Evolutionary conservation across 2,329 filamentous ascomycete genomes (phyloP), one percentile per base, ranked within the genome.

Genomic region (Fusarium longipes): DNA sequence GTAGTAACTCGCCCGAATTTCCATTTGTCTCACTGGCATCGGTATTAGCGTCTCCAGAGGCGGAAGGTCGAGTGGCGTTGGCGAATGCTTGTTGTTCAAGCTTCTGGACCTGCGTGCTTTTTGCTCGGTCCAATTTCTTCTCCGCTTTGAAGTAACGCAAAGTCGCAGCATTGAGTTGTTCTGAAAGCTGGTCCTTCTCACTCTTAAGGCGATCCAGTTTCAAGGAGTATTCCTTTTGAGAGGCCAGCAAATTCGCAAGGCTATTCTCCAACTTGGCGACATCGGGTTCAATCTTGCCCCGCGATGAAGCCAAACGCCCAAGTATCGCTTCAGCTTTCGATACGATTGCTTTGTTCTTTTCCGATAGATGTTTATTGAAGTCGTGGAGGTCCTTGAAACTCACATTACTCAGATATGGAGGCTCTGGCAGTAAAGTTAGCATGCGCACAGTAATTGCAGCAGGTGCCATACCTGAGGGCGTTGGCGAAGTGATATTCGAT

Each of bases 61-160:
- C 73, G 15, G 70, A 69, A n/a, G 75, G 77, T 88, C 62, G 86
- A 80, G 85, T 82, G 8, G 86, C 87, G 57, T 90, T 90, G 59
- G 92, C 86, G 50, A 94, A 87, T 30, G 94, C 93, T 79, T 97
- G 93, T 73, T 93, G 91, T 77, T 98, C 96, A 61, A 99, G 80
- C 77, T 97, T 97, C 64, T 94, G 92, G 2, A 97, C 93, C 57
- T 97, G 93, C 17, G 89, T 82, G 75, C 96, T 99, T 78, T 93
- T 95, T 24, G 91, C 88, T 40, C 96, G 89, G 77, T 99, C 96
- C 51, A 98, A 83, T 77, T 93, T 96, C 82, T 97, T 96, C 77
- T 99, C 96, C 0, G 96, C 96, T 70, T 96, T 92, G 82, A 98
- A 93, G 75, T 97, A 98, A 68, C 96, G 88, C 60, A 97, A 83